Evolutionary conservation across 1,284 basidiomycete species (phyloP).

Genomic region (Ceratobasidium sp.): DNA sequence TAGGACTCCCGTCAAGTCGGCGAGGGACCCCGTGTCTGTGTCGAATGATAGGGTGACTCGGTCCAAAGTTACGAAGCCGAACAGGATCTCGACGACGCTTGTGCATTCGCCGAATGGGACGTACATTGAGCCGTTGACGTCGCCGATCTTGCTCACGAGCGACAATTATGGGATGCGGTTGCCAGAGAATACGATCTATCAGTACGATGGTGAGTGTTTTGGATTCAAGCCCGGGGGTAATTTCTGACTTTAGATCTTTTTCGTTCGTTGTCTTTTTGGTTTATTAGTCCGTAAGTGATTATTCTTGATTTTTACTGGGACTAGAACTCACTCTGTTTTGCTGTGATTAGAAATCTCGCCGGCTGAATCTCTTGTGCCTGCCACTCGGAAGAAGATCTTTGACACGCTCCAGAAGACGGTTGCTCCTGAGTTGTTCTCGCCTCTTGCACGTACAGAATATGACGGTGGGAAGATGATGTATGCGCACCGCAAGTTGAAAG

Average conservation of each 20-base stretch:
- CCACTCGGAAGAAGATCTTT: constrained; percentile 31
- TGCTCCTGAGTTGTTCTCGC: constrained; percentile 26
- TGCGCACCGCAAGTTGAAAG: constrained; percentile 20
- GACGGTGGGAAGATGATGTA: constrained; percentile 38
- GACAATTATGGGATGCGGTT: constrained; percentile 18
- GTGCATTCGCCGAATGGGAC: background rate
- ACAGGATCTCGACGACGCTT: constrained; percentile 14
- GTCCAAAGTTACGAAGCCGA: constrained; percentile 11
- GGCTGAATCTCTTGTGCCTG: constrained; percentile 13
- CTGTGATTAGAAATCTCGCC: constrained; percentile 21
- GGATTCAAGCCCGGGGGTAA: background rate
- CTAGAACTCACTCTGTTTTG: background rate
- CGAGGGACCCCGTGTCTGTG: background rate
- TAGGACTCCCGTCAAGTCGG: background rate
- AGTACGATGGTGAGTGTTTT: constrained; percentile 36
- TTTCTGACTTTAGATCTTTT: background rate
- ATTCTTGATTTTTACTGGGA: background rate
- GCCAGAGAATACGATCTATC: constrained; percentile 27
- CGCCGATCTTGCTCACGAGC: constrained; percentile 34
- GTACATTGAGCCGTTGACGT: constrained; percentile 15
- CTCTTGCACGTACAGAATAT: constrained; percentile 24
- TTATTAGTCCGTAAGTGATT: constrained; percentile 32
- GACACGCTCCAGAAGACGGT: constrained; percentile 24
- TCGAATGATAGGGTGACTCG: constrained; percentile 14
- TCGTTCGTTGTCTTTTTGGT: background rate